Evolutionary conservation across 495 filamentous ascomycete species (phyloP), one percentile per base, ranked within the genome.

Genomic region (Neurospora sp.): DNA sequence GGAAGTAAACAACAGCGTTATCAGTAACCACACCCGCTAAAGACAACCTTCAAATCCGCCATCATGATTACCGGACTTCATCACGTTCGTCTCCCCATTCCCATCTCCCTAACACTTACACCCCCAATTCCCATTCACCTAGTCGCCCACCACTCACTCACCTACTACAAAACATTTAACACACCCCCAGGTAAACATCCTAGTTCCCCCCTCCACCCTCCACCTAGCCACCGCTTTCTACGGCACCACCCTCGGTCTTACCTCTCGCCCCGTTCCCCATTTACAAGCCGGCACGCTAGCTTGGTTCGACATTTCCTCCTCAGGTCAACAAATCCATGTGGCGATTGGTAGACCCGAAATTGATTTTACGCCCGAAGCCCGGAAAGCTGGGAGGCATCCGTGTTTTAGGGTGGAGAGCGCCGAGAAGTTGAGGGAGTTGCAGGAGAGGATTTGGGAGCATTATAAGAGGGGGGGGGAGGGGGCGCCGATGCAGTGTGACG

Each of bases 271-370:
- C 4, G 88, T 90, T 9, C 89, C 89, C 0, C 73, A 79, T 16
- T 73, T 85, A 1, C 87, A 89, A 71, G 81, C 76, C 39, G 86
- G 83, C 2, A 84, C 80, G 0, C 79, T 90, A 2, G 80, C 85
- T 14, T 91, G 89, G 88, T 90, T 90, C 81, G 84, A 91, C 74
- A 87, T 90, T 31, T 31, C 27, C 70, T 85, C 78, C 3, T 85
- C 84, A 14, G 86, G 88, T 5, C 89, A 91, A 76, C 89, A 91
- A 77, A 79, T 91, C 11, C 89, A 91, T 71, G 80, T 91, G 16
- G 85, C 83, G 0, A 84, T 85, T 54, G 86, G 86, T 0, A 69
- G 78, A 2, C 69, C 72, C 11, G 76, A 77, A 0, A 59, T 31
- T 0, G 81, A 83, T 4, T 88, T 87, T 70, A 85, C 89, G 40